phyloP scores from a whole-genome alignment of 73 alveolate species.

The Paramecium biaurelia region DNA sequence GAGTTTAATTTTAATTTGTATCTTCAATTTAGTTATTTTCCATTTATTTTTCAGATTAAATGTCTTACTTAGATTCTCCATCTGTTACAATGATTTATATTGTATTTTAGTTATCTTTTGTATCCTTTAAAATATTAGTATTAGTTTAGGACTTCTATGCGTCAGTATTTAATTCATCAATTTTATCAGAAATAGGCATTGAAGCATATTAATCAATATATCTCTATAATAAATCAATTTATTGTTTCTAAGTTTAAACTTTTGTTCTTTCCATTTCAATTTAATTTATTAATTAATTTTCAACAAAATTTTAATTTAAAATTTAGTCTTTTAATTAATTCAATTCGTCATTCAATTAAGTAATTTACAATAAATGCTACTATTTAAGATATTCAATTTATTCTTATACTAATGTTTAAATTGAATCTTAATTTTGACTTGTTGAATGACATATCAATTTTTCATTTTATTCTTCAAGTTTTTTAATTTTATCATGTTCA shows the following conservation, averaged over 20 bases:
- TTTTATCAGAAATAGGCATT: not conserved
- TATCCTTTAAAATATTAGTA: not conserved
- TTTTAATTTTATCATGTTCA: not conserved
- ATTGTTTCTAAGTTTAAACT: not conserved
- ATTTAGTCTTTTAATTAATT: not conserved
- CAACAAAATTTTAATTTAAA: not conserved
- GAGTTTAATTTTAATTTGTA: not conserved
- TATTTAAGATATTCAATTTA: not conserved
- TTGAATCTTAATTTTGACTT: not conserved
- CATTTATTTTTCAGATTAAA: not conserved
- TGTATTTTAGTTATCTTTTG: not conserved
- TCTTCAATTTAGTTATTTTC: not conserved
- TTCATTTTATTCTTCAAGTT: not conserved
- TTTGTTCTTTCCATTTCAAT: not conserved
- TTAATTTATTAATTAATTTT: not conserved
- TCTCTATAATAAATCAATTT: not conserved
- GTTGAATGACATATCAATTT: not conserved
- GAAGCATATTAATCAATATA: not conserved
- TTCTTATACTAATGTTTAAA: not conserved
- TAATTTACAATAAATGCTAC: not conserved
- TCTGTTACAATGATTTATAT: not conserved
- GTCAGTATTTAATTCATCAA: constrained; percentile 42
- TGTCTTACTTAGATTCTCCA: not conserved
- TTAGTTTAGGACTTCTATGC: not conserved
- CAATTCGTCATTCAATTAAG: not conserved